phyloP scores from a whole-genome alignment of 768 basidiomycete genomes.

The Paxillus involutus region DNA sequence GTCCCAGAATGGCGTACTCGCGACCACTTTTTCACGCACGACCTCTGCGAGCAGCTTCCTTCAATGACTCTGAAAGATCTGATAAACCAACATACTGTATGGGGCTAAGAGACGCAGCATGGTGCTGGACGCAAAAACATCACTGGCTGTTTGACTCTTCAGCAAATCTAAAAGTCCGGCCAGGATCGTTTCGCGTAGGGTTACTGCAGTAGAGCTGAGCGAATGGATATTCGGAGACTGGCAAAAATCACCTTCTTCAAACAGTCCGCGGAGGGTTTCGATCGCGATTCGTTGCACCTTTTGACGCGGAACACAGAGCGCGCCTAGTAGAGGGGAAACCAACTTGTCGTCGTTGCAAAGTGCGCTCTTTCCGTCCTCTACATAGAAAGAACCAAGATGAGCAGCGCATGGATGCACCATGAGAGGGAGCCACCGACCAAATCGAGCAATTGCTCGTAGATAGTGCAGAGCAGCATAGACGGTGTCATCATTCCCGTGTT shows the following conservation, averaged over 20 bases:
- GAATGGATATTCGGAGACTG: neutral
- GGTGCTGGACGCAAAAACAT: conserved; percentile 14
- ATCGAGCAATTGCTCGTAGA: conserved; percentile 16
- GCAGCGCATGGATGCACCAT: neutral
- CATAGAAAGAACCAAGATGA: neutral
- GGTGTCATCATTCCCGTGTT: conserved; percentile 1
- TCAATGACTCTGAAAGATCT: neutral
- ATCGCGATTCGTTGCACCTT: conserved; percentile 18
- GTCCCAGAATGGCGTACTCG: too few relatives aligned
- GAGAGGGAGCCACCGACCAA: conserved; percentile 9
- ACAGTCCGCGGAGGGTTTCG: conserved; percentile 13
- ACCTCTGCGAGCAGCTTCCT: conserved; percentile 3
- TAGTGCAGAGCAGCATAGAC: conserved; percentile 24
- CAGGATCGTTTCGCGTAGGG: conserved; percentile 8
- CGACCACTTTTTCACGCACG: too few relatives aligned
- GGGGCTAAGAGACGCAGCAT: conserved; percentile 11
- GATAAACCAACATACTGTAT: conserved; percentile 11
- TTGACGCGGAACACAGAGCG: conserved; percentile 13
- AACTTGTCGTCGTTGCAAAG: neutral
- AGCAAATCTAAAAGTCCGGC: conserved; percentile 15
- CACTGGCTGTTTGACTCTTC: conserved; percentile 12
- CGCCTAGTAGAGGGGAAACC: conserved; percentile 13
- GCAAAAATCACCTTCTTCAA: conserved; percentile 8
- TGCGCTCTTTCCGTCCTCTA: conserved; percentile 7
- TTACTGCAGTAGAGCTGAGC: neutral